phyloP scores from a whole-genome alignment of 2,329 filamentous ascomycete genomes.

The Polychaeton citri region DNA sequence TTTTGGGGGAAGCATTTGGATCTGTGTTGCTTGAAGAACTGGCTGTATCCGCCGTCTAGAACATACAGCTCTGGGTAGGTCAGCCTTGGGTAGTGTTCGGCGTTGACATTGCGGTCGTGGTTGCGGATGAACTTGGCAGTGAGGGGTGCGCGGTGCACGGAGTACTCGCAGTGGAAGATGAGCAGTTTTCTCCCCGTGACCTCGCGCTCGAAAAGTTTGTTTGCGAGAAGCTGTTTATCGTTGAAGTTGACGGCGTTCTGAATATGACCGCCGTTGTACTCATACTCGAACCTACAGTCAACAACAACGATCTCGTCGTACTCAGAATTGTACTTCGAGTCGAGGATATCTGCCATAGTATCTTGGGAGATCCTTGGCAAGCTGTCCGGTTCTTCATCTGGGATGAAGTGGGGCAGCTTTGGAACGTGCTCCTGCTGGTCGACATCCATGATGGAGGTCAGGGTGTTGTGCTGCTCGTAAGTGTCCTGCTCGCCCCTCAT shows the following conservation, averaged over 20 bases:
- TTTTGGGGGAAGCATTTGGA: slow-evolving; percentile 81
- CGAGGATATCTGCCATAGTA: slow-evolving; percentile 75
- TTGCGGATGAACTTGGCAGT: slow-evolving; percentile 92
- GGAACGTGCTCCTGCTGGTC: slow-evolving; percentile 42
- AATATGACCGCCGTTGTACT: slow-evolving; percentile 94
- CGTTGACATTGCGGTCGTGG: slow-evolving; percentile 74
- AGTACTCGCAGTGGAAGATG: slow-evolving; percentile 97
- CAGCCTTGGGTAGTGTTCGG: slow-evolving; percentile 71
- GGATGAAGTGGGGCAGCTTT: slow-evolving; percentile 70
- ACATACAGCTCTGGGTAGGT: slow-evolving; percentile 98
- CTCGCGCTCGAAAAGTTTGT: slow-evolving; percentile 55
- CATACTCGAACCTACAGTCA: slow-evolving; percentile 97
- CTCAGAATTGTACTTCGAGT: slow-evolving; percentile 63
- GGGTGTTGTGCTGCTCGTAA: slow-evolving; percentile 29
- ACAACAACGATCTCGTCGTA: slow-evolving; percentile 79
- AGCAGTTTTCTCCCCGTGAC: slow-evolving; percentile 48
- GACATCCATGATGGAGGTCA: slow-evolving; percentile 68
- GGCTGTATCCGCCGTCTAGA: slow-evolving; percentile 88
- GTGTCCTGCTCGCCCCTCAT: slow-evolving; percentile 64
- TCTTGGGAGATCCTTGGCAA: slow-evolving; percentile 75
- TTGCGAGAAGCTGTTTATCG: slow-evolving; percentile 77
- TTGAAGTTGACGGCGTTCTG: slow-evolving; percentile 90
- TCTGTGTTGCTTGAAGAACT: slow-evolving; percentile 71
- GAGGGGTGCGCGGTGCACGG: slow-evolving; percentile 84
- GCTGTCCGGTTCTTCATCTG: slow-evolving; percentile 67